Percentiles rank a stretch among this genome's conserved stretches.
Conservation (phyloP, 345 rosid genomes). For the Murraya paniculata region DNA sequence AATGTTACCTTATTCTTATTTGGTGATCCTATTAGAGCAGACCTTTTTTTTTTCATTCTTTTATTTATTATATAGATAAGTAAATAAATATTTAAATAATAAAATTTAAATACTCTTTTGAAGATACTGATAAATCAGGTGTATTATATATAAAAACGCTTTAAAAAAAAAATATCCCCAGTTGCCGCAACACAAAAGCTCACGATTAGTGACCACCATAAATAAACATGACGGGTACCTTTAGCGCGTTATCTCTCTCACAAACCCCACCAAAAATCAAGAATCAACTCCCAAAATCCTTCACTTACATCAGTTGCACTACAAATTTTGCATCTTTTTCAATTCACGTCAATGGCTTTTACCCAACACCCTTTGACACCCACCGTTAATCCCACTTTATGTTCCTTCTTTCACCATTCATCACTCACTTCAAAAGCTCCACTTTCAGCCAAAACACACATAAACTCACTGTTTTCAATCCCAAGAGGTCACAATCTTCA, state of each 20-base stretch:
- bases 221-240: background rate
- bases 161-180: too few species aligned
- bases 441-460: constrained; percentile 24
- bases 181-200: background rate
- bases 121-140: too few species aligned
- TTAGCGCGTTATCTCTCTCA: background rate
- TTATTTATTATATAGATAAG: too few species aligned
- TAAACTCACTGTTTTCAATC: constrained; percentile 15
- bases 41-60: too few species aligned
- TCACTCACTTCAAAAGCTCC: constrained; percentile 18
- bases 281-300: background rate
- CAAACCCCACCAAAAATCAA: background rate
- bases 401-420: constrained; percentile 15
- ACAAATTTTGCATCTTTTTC: background rate
- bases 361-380: constrained; percentile 27
- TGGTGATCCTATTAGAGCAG: too few species aligned
- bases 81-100: too few species aligned
- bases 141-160: too few species aligned
- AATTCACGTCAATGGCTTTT: constrained; percentile 35
- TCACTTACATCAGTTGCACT: background rate
- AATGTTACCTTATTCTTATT: too few species aligned
- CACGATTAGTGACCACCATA: background rate
- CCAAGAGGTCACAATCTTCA: constrained; percentile 25
- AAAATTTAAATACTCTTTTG: too few species aligned
- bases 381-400: constrained; percentile 17